Conservation (phyloP, 1,139 yeast genomes). For the Diutina siamensis region DNA sequence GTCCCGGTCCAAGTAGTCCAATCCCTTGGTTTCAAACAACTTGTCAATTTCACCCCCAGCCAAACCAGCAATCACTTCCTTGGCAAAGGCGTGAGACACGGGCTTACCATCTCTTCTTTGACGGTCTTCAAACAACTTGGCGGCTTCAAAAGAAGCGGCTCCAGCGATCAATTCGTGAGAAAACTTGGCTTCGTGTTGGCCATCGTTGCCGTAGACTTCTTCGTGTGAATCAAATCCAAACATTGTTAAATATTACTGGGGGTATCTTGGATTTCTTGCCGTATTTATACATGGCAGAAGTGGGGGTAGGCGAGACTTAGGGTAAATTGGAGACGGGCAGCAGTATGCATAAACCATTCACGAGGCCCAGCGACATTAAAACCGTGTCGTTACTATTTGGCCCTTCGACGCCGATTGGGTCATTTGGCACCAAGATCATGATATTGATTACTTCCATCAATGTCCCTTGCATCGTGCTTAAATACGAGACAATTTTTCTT, state of each 20-base stretch:
- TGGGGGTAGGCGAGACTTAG: too few relatives aligned
- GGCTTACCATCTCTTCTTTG: conserved; percentile 25
- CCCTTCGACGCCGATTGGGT: too few relatives aligned
- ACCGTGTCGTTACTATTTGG: too few relatives aligned
- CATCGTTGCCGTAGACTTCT: conserved; percentile 16
- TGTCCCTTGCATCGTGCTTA: too few relatives aligned
- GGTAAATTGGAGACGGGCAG: too few relatives aligned
- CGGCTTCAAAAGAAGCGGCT: conserved; percentile 25
- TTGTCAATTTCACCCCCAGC: conserved; percentile 26
- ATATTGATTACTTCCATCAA: too few relatives aligned
- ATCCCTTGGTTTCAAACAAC: conserved; percentile 24
- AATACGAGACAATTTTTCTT: too few relatives aligned
- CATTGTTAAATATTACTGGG: conserved; percentile 5
- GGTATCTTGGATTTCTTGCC: too few relatives aligned
- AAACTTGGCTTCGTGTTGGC: conserved; percentile 20
- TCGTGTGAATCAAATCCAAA: conserved; percentile 13
- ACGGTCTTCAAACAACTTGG: conserved; percentile 21
- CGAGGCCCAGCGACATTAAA: too few relatives aligned
- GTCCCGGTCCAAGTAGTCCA: conserved; percentile 21
- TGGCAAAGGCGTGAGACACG: conserved; percentile 21
- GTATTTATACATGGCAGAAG: too few relatives aligned
- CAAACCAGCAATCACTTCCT: conserved; percentile 20
- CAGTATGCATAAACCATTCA: too few relatives aligned
- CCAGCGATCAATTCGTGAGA: conserved; percentile 24
- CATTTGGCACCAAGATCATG: too few relatives aligned